A percentile compares a stretch with the other conserved stretches of the same genome.
Evolutionary conservation across 2,329 filamentous ascomycete genomes (phyloP).

Genomic region (Penicillium hesseltinei): DNA sequence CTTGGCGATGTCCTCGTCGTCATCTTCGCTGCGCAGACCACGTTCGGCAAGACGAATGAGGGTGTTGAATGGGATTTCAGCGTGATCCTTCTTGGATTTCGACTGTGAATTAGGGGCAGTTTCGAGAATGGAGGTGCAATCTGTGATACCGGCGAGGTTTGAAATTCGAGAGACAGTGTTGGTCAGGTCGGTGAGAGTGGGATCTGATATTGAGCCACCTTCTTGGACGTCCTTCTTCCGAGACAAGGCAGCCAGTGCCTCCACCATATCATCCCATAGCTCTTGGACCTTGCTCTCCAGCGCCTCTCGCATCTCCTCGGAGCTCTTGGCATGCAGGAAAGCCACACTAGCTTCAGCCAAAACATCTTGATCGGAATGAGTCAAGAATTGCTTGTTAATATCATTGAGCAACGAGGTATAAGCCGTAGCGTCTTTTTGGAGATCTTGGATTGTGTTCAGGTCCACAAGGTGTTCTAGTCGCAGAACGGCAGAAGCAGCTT

Average conservation of each 20-base stretch:
- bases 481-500: conserved; percentile 80
- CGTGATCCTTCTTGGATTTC: conserved; percentile 40
- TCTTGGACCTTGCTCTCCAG: conserved; percentile 75
- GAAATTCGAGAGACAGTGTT: conserved; percentile 76
- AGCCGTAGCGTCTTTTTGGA: conserved; percentile 79
- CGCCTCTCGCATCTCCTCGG: conserved; percentile 83
- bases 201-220: conserved; percentile 66
- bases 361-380: conserved; percentile 84
- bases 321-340: conserved; percentile 78
- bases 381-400: conserved; percentile 87
- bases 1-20: conserved; percentile 68
- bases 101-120: conserved; percentile 38
- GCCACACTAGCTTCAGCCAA: conserved; percentile 79
- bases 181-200: conserved; percentile 66
- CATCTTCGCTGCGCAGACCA: conserved; percentile 62
- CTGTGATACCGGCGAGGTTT: conserved; percentile 74
- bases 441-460: conserved; percentile 80
- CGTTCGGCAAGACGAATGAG: conserved; percentile 71
- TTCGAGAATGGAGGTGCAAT: conserved; percentile 75
- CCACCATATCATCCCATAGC: conserved; percentile 81
- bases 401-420: conserved; percentile 83
- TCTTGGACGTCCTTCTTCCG: conserved; percentile 68
- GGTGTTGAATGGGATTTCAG: conserved; percentile 58
- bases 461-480: conserved; percentile 83
- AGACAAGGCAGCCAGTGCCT: conserved; percentile 69